Evolutionary conservation across 305 asterid species (phyloP).

Genomic region (Solanum hybrid): DNA sequence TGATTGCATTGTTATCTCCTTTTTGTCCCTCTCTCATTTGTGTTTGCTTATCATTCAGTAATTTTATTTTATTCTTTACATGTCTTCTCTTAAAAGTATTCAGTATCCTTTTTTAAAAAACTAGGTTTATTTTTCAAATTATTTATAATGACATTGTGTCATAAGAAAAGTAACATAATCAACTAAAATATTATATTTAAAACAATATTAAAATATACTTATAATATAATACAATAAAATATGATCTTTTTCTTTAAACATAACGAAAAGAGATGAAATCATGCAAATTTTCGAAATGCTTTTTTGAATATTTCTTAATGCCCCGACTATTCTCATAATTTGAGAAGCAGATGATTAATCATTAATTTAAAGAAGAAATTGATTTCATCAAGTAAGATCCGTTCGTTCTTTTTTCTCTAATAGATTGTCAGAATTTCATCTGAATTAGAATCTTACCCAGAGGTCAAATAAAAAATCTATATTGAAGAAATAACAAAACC

Average conservation of each 20-base stretch:
- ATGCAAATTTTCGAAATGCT: background rate
- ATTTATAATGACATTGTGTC: background rate
- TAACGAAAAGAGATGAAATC: background rate
- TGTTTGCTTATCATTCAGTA: background rate
- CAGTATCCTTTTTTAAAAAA: background rate
- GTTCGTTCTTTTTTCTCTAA: background rate
- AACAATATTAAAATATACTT: background rate
- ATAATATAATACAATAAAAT: background rate
- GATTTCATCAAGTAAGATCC: background rate
- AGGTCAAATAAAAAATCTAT: no score
- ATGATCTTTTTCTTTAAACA: background rate
- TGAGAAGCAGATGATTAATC: background rate
- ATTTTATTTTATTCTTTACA: background rate
- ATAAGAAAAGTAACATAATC: background rate
- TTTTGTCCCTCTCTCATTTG: background rate
- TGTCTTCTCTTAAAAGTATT: background rate
- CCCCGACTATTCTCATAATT: background rate
- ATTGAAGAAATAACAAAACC: no score
- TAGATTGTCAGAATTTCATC: no score
- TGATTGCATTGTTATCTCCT: background rate
- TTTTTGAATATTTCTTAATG: background rate
- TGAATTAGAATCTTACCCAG: no score
- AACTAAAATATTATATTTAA: background rate
- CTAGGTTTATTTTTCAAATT: background rate
- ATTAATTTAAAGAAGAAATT: no score